These are phyloP conservation scores for Hypoxylon sp. DNA, from an alignment of 2,329 filamentous ascomycete species.

Conservation along the genomic window DNA sequence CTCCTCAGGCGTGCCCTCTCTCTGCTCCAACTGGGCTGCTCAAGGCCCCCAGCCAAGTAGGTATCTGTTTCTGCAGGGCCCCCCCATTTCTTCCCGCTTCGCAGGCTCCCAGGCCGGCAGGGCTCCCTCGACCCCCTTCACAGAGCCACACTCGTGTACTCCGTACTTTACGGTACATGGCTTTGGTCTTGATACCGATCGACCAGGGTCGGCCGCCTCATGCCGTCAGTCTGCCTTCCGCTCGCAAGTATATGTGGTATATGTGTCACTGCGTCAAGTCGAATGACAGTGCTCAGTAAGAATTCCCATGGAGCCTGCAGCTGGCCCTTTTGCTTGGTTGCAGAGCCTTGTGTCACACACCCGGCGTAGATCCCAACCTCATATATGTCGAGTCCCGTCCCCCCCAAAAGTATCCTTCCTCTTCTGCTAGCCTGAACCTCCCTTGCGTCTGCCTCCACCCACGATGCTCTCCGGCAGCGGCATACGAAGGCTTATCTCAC, in stretches of 20 bases:
- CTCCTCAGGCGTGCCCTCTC: slow-evolving; percentile 17
- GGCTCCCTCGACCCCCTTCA: slow-evolving; percentile 14
- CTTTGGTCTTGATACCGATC: slow-evolving; percentile 13
- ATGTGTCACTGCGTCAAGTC: slow-evolving; percentile 27
- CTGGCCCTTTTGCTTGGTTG: slow-evolving; percentile 33
- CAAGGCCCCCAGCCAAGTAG: slow-evolving; percentile 9
- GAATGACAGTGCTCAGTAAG: slow-evolving; percentile 39
- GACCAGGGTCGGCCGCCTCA: slow-evolving; percentile 31
- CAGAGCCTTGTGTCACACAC: slow-evolving; percentile 43
- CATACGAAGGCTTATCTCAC: slow-evolving; percentile 54
- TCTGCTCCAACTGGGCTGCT: slow-evolving; percentile 28
- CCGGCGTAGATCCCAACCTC: slow-evolving; percentile 28
- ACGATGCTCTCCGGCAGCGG: slow-evolving; percentile 53
- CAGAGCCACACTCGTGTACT: slow-evolving; percentile 38
- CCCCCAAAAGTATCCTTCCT: slow-evolving; percentile 31
- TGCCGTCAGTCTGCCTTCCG: slow-evolving; percentile 40
- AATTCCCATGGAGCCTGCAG: slow-evolving; percentile 32
- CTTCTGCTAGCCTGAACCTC: slow-evolving; percentile 39
- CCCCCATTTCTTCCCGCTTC: slow-evolving; percentile 33
- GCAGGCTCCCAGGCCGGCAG: slow-evolving; percentile 5
- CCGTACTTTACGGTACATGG: slow-evolving; percentile 7
- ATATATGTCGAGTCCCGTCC: slow-evolving; percentile 43
- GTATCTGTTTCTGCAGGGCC: slow-evolving; percentile 33
- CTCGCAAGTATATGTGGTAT: slow-evolving; percentile 28
- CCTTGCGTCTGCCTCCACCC: slow-evolving; percentile 39